Conservation (phyloP, 176 grass and related monocot species). For the Carex pumila region DNA sequence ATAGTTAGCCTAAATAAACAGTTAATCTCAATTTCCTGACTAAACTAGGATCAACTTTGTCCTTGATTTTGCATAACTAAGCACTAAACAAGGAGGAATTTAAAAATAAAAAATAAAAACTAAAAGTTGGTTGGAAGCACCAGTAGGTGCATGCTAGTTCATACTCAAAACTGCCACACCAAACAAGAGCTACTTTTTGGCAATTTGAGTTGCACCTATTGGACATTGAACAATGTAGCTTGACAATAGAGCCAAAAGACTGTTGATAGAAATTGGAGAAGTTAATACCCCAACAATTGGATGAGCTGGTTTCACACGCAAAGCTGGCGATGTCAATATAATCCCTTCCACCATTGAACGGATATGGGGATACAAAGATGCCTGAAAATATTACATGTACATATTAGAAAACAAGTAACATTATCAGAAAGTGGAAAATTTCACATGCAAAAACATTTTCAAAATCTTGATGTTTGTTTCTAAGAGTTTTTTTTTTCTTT, state of each 20-base stretch:
- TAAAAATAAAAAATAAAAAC: background rate
- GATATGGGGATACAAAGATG: conserved; percentile 67
- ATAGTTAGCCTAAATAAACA: background rate
- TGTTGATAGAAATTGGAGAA: background rate
- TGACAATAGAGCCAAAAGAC: background rate
- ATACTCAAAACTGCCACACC: background rate
- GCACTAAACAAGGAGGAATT: background rate
- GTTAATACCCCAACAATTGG: conserved; percentile 81
- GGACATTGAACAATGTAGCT: background rate
- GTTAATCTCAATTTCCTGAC: background rate
- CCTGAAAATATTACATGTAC: conserved; percentile 38
- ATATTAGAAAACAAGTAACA: background rate
- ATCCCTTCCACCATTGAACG: conserved; percentile 67
- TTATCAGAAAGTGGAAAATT: conserved; percentile 61
- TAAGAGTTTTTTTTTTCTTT: too few species aligned
- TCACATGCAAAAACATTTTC: background rate
- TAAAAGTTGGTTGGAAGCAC: background rate
- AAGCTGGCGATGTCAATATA: conserved; percentile 85
- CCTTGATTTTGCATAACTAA: background rate
- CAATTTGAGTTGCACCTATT: background rate
- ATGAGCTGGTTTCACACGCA: conserved; percentile 94
- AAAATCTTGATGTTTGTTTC: too few species aligned
- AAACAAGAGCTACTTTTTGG: background rate
- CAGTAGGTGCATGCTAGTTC: background rate
- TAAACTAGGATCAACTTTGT: background rate